Base-by-base conservation (phyloP, 106 monocot species). In the Cymbidium sinense region DNA sequence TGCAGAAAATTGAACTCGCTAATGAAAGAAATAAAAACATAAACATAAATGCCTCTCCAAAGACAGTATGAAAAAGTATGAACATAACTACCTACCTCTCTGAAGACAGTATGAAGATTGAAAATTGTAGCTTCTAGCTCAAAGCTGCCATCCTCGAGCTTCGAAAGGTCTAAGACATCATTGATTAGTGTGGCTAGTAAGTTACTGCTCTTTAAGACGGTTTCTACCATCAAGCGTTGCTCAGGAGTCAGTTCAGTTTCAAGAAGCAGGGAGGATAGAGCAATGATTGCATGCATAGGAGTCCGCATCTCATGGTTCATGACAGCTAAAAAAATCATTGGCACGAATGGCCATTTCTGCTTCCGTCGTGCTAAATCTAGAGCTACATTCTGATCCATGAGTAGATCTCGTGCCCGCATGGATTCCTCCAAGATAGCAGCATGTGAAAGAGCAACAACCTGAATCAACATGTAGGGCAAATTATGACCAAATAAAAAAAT, bases 381-480 rank as follows among this genome's bases (percentile, higher is more conserved):
- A 44, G 96, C 96, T 72, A 90, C 88, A 82, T 96, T 96, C 74
- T 96, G 96, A 64, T 89, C 93, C 88, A 96, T 93, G 31, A 96
- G 84, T 43, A 91, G 80, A 87, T 96, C 93, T 23, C 93, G 93
- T 78, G 96, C 91, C 7, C 91, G 82, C 96, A 96, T 93, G 50
- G 96, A 96, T 82, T 96, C 96, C 81, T 96, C 96, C 44, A 96
- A 52, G 77, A 96, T 96, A 39, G 96, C 89, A 78, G 96, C 96
- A 87, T 96, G 96, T 62, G 96, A 96, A 77, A 96, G 91, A 73
- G 96, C 96, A 77, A 96, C 93, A 71, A 96, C 96, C 96, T 96
- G 81, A 78, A 78, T 23, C 28, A 79, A 43, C 78, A 67, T 67
- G 13, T 67, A 67, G 33, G 8, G 15, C 15, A 67, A 11, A 65